phyloP scores from a whole-genome alignment of 129 eudicot species.

The Chrysanthemum seticuspe region DNA sequence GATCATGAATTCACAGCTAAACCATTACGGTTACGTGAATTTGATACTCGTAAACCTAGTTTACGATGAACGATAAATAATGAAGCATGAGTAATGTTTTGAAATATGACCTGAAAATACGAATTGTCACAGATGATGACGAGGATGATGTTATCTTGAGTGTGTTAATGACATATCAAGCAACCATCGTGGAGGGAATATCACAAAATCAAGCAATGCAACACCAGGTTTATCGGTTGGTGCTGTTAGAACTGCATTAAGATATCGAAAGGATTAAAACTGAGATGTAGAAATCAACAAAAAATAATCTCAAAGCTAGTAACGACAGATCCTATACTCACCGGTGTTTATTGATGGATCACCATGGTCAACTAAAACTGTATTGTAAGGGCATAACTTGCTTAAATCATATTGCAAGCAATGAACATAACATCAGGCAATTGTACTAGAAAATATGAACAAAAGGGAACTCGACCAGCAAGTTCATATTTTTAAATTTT shows the following conservation, averaged over 20 bases:
- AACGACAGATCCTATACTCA: slow-evolving; percentile 19
- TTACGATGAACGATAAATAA: no score
- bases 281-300: background rate
- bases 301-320: background rate
- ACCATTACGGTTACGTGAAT: no score
- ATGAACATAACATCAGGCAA: background rate
- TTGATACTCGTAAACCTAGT: no score
- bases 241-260: slow-evolving; percentile 82
- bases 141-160: no score
- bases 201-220: slow-evolving; percentile 98
- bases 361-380: slow-evolving; percentile 89
- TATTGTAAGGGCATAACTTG: slow-evolving; percentile 93
- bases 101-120: no score
- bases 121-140: no score
- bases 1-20: no score
- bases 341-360: slow-evolving; percentile 98
- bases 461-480: no score
- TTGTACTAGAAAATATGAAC: no score
- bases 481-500: background rate
- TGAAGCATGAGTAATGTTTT: no score
- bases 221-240: slow-evolving; percentile 95
- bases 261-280: slow-evolving; percentile 5
- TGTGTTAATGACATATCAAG: no score
- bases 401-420: slow-evolving; percentile 77
- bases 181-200: slow-evolving; percentile 98